Base-by-base conservation (phyloP, 2,329 filamentous ascomycete genomes). In the Alternaria arborescens region DNA sequence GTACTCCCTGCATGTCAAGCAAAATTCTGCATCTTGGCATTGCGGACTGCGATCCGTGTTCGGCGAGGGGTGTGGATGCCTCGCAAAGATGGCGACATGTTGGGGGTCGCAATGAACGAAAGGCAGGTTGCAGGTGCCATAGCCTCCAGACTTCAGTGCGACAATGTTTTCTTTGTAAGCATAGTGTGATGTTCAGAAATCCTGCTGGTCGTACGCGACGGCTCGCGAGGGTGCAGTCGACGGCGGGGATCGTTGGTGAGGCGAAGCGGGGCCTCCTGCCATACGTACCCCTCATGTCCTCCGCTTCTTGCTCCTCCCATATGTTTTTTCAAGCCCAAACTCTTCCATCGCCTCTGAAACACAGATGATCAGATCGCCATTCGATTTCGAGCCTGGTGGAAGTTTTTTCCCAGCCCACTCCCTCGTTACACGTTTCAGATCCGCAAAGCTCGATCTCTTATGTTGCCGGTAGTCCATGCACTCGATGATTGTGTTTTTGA, bases 21-120 rank as follows among this genome's bases (percentile, higher is more conserved):
- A 53, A 53, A 43, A 43, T 18, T 53, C 28, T 53, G 26, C 51
- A 30, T 42, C 51, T 44, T 44, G 40, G 51, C 40, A 34, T 42
- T 12, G 26, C 40, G 28, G 51, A 26, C 51, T 42, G 26, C n/a
- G 18, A 36, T 22, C 38, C 40, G 8, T 42, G 28, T 53, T 43
- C 20, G 24, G 51, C 28, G 34, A 44, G 28, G n/a, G 47, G 32
- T 38, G 12, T n/a, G 7, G 14, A 38, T 36, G 47, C 32, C 26
- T 36, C 5, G 20, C 32, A 38, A 38, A 22, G 5, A 16, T 50
- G 0, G 30, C 14, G 16, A 34, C 28, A 30, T 48, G 16, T 1
- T 34, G 8, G 10, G 38, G 18, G 18, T 12, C 7, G 38, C 10
- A 7, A 11, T 20, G 22, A 41, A 12, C 18, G 7, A 10, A 22